Percentiles rank a stretch among this genome's conserved stretches.
phyloP scores from a whole-genome alignment of 179 eudicot species.

The Pouteria campechiana region DNA sequence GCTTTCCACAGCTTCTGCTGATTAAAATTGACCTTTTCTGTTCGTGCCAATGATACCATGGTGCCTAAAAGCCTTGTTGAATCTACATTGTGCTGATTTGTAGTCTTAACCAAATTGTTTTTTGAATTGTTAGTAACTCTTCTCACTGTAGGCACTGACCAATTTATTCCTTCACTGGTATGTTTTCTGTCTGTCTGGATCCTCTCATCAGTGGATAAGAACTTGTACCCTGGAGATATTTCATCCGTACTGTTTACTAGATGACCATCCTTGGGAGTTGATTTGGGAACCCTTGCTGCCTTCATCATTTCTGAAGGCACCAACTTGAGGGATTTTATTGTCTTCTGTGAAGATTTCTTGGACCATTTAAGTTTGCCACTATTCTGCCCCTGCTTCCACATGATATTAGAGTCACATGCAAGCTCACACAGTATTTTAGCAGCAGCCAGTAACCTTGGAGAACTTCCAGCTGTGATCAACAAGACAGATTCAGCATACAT shows the following conservation, averaged over 20 bases:
- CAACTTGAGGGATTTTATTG: constrained; percentile 62
- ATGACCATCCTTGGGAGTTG: constrained; percentile 14
- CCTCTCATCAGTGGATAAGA: constrained; percentile 28
- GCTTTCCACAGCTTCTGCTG: constrained; percentile 44
- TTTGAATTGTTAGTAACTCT: constrained; percentile 41
- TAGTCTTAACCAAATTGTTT: constrained; percentile 21
- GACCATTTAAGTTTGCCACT: constrained; percentile 39
- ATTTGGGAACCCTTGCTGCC: constrained; percentile 21
- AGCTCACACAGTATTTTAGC: constrained; percentile 68
- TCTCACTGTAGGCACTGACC: constrained; percentile 47
- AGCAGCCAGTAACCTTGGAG: constrained; percentile 51
- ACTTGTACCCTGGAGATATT: constrained; percentile 39
- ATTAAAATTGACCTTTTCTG: constrained; percentile 26
- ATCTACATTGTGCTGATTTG: constrained; percentile 20
- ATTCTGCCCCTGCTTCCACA: constrained; percentile 16
- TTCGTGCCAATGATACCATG: constrained; percentile 39
- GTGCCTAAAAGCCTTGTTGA: constrained; percentile 26
- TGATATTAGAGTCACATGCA: constrained; percentile 25
- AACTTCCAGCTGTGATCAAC: constrained; percentile 32
- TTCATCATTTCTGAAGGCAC: constrained; percentile 28
- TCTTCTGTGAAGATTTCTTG: constrained; percentile 52
- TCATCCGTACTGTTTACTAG: constrained; percentile 14
- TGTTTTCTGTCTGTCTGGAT: constrained; percentile 17
- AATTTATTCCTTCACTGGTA: constrained; percentile 16
- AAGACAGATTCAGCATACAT: background rate